Evolutionary conservation across 768 basidiomycete genomes (phyloP), one percentile per base, ranked within the genome.

Genomic region (Hygrophorus pudorinus): DNA sequence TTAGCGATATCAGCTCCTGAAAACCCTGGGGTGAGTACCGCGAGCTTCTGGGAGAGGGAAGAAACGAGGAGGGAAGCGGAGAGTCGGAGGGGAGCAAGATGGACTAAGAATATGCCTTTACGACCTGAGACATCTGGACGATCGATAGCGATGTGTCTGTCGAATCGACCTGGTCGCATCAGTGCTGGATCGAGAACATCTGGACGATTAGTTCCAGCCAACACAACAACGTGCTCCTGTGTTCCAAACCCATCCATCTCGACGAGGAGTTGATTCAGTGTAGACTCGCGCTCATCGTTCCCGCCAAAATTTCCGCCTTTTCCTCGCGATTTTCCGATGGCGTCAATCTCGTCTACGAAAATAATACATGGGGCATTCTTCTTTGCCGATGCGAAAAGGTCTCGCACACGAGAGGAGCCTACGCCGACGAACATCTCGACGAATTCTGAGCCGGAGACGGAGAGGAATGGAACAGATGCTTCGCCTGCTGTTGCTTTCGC

Each of bases 341-440:
- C 96, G 61, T 99, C 96, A 51, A 99, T 99, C 67, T 99, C 96
- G 63, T 99, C 96, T 50, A 99, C 78, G 65, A 99, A 99, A 60
- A 99, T 88, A 71, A 99, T 99, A 59, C 90, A 93, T 0, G 96
- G 96, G 0, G 96, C 92, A 59, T 96, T 79, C 72, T 97, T 97
- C 76, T 88, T 92, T 38, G 96, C 96, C 3, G 86, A 92, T 28
- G 92, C 86, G 62, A 99, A 99, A 34, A 99, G 79, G 65, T 99
- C 96, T 38, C 96, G 82, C 9, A 99, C 96, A 50, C 96, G 80
- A 3, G 91, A 93, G 2, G 96, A 92, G 46, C 96, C 96, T 41
- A 98, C 96, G 64, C 96, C 96, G 53, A 99, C 96, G 59, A 98
- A 99, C 93, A 98, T 97, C 67, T 99, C 96, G 48, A 99, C 92